Percentiles rank a stretch among this genome's conserved stretches.
Evolutionary conservation across 371 early-diverging fungal genomes (phyloP).

Genomic region (Ecytonucleospora hepatopenaei): DNA sequence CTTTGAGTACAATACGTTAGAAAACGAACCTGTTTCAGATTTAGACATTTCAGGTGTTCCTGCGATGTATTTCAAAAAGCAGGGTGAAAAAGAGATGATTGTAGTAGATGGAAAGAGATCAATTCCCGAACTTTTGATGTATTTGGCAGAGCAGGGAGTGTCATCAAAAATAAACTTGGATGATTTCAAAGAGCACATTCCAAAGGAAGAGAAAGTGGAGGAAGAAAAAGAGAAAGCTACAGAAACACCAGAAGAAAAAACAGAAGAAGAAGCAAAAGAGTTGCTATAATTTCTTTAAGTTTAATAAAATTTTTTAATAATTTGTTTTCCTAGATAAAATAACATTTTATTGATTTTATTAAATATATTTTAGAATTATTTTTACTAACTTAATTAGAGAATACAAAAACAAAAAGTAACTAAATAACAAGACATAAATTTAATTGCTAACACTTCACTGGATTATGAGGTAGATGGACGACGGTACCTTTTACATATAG

Average conservation of each 20-base stretch:
- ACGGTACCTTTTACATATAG: too few relatives aligned
- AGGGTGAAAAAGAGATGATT: constrained; percentile 16
- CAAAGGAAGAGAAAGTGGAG: neutral
- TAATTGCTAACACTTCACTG: too few relatives aligned
- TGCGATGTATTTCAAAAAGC: constrained; percentile 28
- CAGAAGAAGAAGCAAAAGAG: neutral
- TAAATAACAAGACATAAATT: too few relatives aligned
- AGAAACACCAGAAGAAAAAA: neutral
- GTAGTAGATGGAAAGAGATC: neutral
- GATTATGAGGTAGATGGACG: too few relatives aligned
- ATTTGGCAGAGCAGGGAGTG: neutral
- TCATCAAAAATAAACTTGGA: constrained; percentile 3
- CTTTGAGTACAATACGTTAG: constrained; percentile 27
- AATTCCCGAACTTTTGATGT: neutral
- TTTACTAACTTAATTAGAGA: too few relatives aligned
- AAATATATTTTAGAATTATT: too few relatives aligned
- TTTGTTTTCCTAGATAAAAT: too few relatives aligned
- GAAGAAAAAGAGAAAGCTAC: neutral
- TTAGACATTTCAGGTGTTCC: constrained; percentile 36
- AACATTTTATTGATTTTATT: too few relatives aligned
- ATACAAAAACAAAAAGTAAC: too few relatives aligned
- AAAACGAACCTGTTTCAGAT: constrained; percentile 32
- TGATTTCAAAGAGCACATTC: constrained; percentile 1
- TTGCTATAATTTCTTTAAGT: neutral
- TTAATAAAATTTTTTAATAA: too few relatives aligned